A percentile compares a stretch with the other conserved stretches of the same genome.
phyloP scores from a whole-genome alignment of 371 early-diverging fungal species.

The Mortierella sp. region DNA sequence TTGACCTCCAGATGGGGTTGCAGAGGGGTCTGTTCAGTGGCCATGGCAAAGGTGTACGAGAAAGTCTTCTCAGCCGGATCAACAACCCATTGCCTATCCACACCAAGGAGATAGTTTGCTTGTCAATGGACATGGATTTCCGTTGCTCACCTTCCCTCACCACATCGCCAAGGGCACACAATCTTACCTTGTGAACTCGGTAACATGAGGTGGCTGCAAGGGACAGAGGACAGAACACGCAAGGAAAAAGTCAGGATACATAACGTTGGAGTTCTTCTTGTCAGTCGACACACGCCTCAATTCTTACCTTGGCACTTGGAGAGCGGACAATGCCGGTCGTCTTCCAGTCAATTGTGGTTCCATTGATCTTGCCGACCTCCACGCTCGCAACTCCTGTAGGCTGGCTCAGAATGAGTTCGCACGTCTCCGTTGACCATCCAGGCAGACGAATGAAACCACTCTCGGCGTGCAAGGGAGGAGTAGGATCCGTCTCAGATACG shows the following conservation, averaged over 20 bases:
- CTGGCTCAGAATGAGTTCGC: slow-evolving; percentile 39
- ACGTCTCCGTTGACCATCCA: slow-evolving; percentile 26
- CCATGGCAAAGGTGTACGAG: slow-evolving; percentile 39
- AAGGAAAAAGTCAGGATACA: not conserved
- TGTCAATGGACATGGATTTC: no score
- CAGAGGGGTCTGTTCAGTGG: slow-evolving; percentile 35
- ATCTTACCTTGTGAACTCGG: slow-evolving; percentile 39
- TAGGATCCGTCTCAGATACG: slow-evolving; percentile 7
- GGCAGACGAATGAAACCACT: slow-evolving; percentile 37
- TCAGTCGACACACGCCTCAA: no score
- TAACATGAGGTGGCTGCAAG: slow-evolving; percentile 34
- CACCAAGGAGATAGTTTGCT: no score
- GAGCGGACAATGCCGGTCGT: slow-evolving; percentile 28
- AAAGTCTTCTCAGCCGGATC: slow-evolving; percentile 32
- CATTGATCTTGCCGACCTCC: slow-evolving; percentile 33
- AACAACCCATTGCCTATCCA: slow-evolving; percentile 27
- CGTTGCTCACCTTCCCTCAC: no score
- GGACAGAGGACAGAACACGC: not conserved
- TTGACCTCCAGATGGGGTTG: slow-evolving; percentile 35
- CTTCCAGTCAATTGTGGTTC: slow-evolving; percentile 24
- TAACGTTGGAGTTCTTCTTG: no score
- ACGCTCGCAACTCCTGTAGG: slow-evolving; percentile 47
- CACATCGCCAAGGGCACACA: no score
- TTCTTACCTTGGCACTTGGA: slow-evolving; percentile 35
- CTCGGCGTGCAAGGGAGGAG: slow-evolving; percentile 36